These are phyloP conservation scores for Cucurbita moschata DNA, from an alignment of 306 rosid species.

Conservation along the genomic window DNA sequence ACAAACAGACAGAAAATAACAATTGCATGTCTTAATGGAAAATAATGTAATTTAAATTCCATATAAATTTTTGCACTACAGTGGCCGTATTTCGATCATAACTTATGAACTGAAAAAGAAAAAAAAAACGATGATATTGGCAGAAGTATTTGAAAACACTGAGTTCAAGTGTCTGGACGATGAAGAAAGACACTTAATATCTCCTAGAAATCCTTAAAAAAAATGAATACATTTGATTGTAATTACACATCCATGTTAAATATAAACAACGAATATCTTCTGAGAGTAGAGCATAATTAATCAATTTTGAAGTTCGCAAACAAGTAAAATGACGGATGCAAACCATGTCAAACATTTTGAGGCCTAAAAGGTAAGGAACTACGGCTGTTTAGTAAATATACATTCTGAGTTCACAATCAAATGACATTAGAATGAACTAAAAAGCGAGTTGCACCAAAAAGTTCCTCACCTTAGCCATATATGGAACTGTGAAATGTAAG, in stretches of 20 bases:
- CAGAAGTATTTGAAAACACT: not conserved
- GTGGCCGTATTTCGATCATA: not conserved
- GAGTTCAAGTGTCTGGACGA: not conserved
- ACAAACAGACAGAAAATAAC: not conserved
- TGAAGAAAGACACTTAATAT: not conserved
- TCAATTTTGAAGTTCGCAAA: not conserved
- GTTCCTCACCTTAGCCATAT: conserved; percentile 89
- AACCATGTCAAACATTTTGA: not conserved
- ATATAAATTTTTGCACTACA: not conserved
- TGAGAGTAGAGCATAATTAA: not conserved
- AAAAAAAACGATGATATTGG: not conserved
- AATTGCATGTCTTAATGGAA: not conserved
- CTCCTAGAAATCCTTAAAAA: not conserved
- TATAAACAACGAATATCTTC: not conserved
- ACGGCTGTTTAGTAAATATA: not conserved
- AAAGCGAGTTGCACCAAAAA: not conserved
- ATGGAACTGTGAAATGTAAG: conserved; percentile 96
- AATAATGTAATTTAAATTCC: not conserved
- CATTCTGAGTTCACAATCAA: not conserved
- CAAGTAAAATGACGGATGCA: not conserved
- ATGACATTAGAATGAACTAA: not conserved
- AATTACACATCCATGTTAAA: not conserved
- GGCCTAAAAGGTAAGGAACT: not conserved
- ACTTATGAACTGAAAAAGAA: not conserved
- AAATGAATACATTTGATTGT: not conserved